Evolutionary conservation across 1,139 yeast species (phyloP).

Genomic region (Protomyces arabidopsidicola): DNA sequence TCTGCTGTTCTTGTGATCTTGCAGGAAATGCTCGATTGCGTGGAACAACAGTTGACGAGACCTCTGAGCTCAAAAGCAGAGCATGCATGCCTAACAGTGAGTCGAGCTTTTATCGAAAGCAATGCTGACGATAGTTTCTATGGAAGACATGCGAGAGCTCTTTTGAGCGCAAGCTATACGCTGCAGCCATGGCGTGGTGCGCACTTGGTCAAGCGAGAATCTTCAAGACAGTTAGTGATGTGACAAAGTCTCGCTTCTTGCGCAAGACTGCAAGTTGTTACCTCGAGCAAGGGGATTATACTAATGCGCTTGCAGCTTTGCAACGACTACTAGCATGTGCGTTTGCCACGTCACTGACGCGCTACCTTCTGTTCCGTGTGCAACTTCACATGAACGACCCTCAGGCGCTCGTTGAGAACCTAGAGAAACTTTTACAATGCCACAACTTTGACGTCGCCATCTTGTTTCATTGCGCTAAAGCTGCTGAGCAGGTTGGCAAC

Average conservation of each 20-base stretch:
- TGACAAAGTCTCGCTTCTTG: conserved; percentile 26
- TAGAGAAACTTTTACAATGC: conserved; percentile 9
- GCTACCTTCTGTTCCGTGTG: conserved; percentile 27
- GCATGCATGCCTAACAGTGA: conserved; percentile 30
- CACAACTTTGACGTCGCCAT: conserved; percentile 15
- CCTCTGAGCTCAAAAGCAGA: conserved; percentile 23
- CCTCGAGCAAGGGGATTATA: conserved; percentile 24
- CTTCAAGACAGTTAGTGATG: conserved; percentile 26
- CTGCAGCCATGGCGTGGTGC: conserved; percentile 29
- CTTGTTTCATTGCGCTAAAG: conserved; percentile 31
- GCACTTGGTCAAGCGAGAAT: conserved; percentile 19
- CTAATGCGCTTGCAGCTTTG: conserved; percentile 7
- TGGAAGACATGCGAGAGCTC: conserved; percentile 30
- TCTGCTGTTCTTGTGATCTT: background rate
- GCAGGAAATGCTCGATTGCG: background rate
- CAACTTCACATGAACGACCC: conserved; percentile 21
- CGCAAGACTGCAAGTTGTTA: conserved; percentile 30
- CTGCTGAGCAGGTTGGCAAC: conserved; percentile 30
- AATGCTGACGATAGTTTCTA: conserved; percentile 20
- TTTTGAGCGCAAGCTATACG: conserved; percentile 23
- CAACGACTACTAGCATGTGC: conserved; percentile 21
- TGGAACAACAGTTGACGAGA: conserved; percentile 25
- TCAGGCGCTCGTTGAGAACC: conserved; percentile 10
- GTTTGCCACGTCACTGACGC: conserved; percentile 27
- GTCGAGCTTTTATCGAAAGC: background rate